Evolutionary conservation across 371 early-diverging fungal genomes (phyloP), one percentile per base, ranked within the genome.

Genomic region (Mucor circinelloides): DNA sequence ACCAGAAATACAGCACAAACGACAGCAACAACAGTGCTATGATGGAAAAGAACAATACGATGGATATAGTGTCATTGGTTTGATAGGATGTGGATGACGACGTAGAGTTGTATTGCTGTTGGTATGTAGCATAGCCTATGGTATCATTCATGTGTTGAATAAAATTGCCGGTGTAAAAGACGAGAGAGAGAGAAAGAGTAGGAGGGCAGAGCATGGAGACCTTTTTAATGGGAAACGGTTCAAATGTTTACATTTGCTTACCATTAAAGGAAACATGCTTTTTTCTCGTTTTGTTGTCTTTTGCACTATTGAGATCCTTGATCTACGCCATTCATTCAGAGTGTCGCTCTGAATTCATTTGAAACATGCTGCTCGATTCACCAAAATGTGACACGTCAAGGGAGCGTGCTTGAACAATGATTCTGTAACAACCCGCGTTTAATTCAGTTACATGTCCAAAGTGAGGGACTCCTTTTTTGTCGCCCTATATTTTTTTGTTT

Each of bases 1-100:
- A 80, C 84, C 84, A 84, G 62, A 84, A 81, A 56, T 84, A 84
- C 27, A 84, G 64, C 0, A 70, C 63, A 63, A 84, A 81, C 1
- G 80, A 79, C 6, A 75, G 19, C 6, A 81, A 27, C 13, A 84
- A 44, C 19, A 78, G 44, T 28, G 68, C 58, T 27, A 84, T 74
- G 54, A 80, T 76, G 10, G 79, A 71, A 42, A 81, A 80, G 57
- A 84, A 81, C 1, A 84, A 58, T 3, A 78, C 73, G 34, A 84
- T 81, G 8, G 84, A 84, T 2, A 68, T 74, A 25, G 75, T 66
- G 23, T 81, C 80, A 21, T 67, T 81, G 0, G 77, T 36, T 9
- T 70, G 74, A 27, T 64, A 52, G 10, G 60, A 67, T 30, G 73
- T 31, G 9, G 59, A 64, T 4, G 68, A 38, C 10, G 62, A 58